phyloP scores from a whole-genome alignment of 2,329 filamentous ascomycete genomes.

The Beauveria sp. region DNA sequence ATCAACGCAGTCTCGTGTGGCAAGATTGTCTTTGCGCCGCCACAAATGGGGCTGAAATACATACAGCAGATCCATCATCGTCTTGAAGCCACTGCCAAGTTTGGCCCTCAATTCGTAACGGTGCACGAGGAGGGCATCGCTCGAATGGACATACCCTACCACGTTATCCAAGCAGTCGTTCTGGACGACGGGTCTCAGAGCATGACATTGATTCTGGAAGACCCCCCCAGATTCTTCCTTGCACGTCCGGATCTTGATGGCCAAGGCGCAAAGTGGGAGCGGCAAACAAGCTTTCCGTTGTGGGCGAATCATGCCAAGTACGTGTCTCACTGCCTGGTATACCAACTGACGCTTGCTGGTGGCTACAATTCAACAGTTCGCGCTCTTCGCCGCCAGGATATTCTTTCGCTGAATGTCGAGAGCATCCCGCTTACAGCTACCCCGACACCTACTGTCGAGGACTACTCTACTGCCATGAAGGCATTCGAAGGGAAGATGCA shows the following conservation, averaged over 20 bases:
- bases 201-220: constrained; percentile 43
- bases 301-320: constrained; percentile 24
- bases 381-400: constrained; percentile 18
- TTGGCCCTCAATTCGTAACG: constrained; percentile 35
- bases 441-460: constrained; percentile 13
- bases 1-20: constrained; percentile 29
- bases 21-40: constrained; percentile 31
- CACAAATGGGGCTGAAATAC: constrained; percentile 30
- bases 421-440: constrained; percentile 8
- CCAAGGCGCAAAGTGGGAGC: constrained; percentile 17
- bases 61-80: constrained; percentile 32
- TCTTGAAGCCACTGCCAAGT: constrained; percentile 28
- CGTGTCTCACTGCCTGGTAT: constrained; percentile 37
- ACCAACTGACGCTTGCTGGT: constrained; percentile 27
- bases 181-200: constrained; percentile 26
- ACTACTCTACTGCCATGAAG: constrained; percentile 20
- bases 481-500: constrained; percentile 26
- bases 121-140: constrained; percentile 23
- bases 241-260: constrained; percentile 1
- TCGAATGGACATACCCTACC: constrained; percentile 2
- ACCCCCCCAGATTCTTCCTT: constrained; percentile 43
- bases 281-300: constrained; percentile 21
- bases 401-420: constrained; percentile 19
- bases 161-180: constrained; percentile 39
- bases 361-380: constrained; percentile 18